phyloP scores from a whole-genome alignment of 2,329 filamentous ascomycete genomes.

The Leptographium procerum region DNA sequence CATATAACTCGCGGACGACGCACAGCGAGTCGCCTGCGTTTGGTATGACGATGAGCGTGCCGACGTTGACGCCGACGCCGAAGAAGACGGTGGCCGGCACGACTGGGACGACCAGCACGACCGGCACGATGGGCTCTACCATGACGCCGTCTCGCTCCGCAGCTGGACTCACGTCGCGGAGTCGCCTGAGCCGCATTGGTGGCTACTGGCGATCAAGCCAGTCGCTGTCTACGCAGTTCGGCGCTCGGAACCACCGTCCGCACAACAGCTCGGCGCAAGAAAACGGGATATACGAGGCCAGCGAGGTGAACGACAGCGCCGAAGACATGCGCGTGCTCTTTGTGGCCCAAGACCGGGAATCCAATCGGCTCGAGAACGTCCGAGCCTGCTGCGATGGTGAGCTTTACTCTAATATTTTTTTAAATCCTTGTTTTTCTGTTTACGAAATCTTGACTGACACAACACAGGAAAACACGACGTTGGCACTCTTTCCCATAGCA shows the following conservation, averaged over 20 bases:
- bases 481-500: slow-evolving; percentile 35
- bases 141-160: slow-evolving; percentile 10
- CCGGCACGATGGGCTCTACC: slow-evolving; percentile 17
- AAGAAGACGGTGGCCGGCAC: slow-evolving; percentile 23
- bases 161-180: slow-evolving; percentile 20
- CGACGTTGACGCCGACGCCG: slow-evolving; percentile 43
- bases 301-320: slow-evolving; percentile 61
- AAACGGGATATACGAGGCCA: slow-evolving; percentile 35
- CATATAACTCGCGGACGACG: slow-evolving; percentile 65
- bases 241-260: slow-evolving; percentile 30
- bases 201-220: slow-evolving; percentile 45
- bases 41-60: slow-evolving; percentile 37
- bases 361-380: slow-evolving; percentile 83
- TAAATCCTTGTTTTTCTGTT: background rate
- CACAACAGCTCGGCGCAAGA: slow-evolving; percentile 16
- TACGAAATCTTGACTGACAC: background rate
- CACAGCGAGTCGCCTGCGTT: slow-evolving; percentile 51
- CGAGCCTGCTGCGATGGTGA: slow-evolving; percentile 94
- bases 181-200: slow-evolving; percentile 47
- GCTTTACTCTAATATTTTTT: slow-evolving; percentile 24
- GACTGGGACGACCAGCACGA: too few relatives aligned
- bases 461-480: slow-evolving; percentile 62
- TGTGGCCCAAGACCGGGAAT: slow-evolving; percentile 64
- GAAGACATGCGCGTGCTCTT: slow-evolving; percentile 75
- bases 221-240: slow-evolving; percentile 31